These are phyloP conservation scores for Chenopodium album DNA, from an alignment of 148 eudicot species.

Conservation along the genomic window DNA sequence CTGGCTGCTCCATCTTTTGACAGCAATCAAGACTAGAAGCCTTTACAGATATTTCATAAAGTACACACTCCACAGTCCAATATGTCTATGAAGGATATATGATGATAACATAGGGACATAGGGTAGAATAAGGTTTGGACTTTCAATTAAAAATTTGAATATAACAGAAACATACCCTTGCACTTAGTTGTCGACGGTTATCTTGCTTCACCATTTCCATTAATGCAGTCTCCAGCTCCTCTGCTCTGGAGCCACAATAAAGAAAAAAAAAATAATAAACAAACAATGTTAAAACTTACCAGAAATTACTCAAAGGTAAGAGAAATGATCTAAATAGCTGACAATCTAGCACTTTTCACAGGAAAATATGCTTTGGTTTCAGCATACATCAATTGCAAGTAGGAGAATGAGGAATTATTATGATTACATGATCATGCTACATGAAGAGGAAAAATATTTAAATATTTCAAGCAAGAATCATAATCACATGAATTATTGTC, in stretches of 20 bases:
- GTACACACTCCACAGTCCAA: not conserved
- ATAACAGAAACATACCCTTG: slow-evolving; percentile 51
- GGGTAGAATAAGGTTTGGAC: not conserved
- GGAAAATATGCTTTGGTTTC: not conserved
- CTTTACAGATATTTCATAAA: not conserved
- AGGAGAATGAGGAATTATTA: not conserved
- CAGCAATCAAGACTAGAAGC: not conserved
- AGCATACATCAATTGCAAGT: not conserved
- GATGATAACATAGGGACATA: not conserved
- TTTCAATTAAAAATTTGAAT: not conserved
- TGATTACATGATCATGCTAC: not conserved
- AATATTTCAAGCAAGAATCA: not conserved
- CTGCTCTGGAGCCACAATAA: slow-evolving; percentile 61
- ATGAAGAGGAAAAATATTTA: not conserved
- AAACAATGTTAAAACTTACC: too few relatives aligned
- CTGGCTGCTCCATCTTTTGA: not conserved
- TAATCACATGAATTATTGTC: too few relatives aligned
- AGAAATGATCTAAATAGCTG: not conserved
- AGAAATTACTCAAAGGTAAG: not conserved
- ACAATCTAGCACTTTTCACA: not conserved
- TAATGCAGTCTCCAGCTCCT: slow-evolving; percentile 91
- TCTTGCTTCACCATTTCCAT: slow-evolving; percentile 99
- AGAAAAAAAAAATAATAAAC: not conserved
- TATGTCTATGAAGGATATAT: not conserved
- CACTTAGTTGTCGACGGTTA: slow-evolving; percentile 88